A percentile compares a stretch with the other conserved stretches of the same genome.
phyloP scores from a whole-genome alignment of 2,329 filamentous ascomycete species.

The Karstenula rhodostoma region DNA sequence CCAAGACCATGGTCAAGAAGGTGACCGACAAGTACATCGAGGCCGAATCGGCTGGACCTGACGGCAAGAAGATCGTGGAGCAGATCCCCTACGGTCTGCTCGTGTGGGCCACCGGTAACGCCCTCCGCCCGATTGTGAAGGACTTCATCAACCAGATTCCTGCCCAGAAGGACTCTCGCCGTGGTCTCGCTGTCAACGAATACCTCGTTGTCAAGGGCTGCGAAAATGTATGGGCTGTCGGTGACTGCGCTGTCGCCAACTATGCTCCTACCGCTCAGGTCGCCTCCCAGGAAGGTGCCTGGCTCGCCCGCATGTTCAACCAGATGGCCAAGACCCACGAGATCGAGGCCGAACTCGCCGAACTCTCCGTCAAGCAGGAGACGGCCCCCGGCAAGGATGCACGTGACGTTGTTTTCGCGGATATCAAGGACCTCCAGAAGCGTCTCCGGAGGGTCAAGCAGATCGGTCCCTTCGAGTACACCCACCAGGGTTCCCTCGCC shows the following conservation, averaged over 20 bases:
- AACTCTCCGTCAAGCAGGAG: constrained; percentile 68
- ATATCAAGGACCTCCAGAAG: constrained; percentile 89
- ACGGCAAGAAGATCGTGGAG: constrained; percentile 83
- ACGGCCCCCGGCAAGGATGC: constrained; percentile 72
- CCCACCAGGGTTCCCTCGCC: constrained; percentile 93
- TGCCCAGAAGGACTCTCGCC: constrained; percentile 92
- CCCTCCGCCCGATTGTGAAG: constrained; percentile 85
- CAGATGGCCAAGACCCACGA: constrained; percentile 95
- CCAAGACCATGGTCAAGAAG: constrained; percentile 99
- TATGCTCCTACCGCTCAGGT: constrained; percentile 98
- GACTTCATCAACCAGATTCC: constrained; percentile 93
- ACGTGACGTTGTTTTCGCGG: constrained; percentile 66
- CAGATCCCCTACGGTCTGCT: constrained; percentile 92
- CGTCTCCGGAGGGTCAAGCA: constrained; percentile 89
- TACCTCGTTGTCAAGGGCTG: constrained; percentile 98
- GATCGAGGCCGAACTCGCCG: constrained; percentile 77
- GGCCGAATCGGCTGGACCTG: constrained; percentile 81
- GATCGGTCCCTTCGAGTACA: constrained; percentile 98
- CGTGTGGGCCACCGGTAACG: constrained; percentile 98
- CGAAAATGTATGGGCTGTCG: constrained; percentile 97
- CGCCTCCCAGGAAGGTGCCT: constrained; percentile 91
- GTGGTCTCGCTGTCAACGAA: constrained; percentile 96
- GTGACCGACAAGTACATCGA: constrained; percentile 93
- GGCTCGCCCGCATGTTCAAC: constrained; percentile 96
- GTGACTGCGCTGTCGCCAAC: constrained; percentile 96